Base-by-base conservation (phyloP, 768 basidiomycete species). In the Podaxis sp. region DNA sequence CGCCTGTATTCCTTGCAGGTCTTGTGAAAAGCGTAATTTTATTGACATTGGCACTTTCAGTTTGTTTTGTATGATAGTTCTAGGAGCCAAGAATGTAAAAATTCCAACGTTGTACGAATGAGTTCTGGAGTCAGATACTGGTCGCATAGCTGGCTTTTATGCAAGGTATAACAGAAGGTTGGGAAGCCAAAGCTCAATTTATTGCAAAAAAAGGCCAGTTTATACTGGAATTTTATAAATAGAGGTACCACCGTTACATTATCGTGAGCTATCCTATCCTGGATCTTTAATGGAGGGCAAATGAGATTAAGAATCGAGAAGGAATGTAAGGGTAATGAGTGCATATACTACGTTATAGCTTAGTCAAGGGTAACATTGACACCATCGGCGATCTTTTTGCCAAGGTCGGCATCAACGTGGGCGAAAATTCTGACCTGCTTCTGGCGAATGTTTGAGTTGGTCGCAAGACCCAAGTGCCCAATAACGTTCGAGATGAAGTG, bases 401-500 rank as follows among this genome's bases (percentile, higher is more conserved):
- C 78, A 17, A 80, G 66, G 2, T 72, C 71, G 25, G 58, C 61
- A 61, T 79, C 73, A 41, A 77, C 75, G 51, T 78, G 73, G n/a
- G 70, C 69, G 66, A 80, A 79, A 24, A 79, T 65, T 65, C 56
- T 63, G 25, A 71, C 73, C 52, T 75, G 73, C 37, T 72, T 73
- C 57, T 69, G 66, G n/a, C 71, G 64, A 25, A 78, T 73, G 19
- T 36, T 59, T 57, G 57, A 57, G 57, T 71, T 69, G 9, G 70
- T 70, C 0, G 68, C 77, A n/a, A 63, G 65, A 7, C 77, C 75
- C 53, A 80, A 72, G 63, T 78, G 77, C 33, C 70, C 76, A 51
- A 78, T 67, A 22, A 75, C 68, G 63, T 79, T 79, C 65, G 69
- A 70, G 54, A 80, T 70, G 38, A 79, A 59, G 66, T 78, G 71